Percentiles rank a stretch among this genome's conserved stretches.
These are phyloP conservation scores for Parietaria judaica DNA, from an alignment of 306 rosid genomes.

Conservation along the genomic window DNA sequence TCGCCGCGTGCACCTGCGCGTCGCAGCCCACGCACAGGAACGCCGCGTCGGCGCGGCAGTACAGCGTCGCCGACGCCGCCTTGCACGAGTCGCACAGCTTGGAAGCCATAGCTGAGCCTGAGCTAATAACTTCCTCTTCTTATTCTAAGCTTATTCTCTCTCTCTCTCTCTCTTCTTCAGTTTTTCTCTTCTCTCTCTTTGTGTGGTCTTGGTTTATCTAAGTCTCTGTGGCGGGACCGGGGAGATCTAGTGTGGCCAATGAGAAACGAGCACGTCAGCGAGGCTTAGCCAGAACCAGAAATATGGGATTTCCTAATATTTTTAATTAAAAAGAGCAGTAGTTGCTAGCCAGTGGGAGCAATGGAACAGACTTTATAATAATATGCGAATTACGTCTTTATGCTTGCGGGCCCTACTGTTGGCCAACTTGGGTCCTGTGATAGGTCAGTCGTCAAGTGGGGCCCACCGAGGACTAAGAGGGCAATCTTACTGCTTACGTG, in stretches of 20 bases:
- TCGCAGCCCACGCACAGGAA: constrained; percentile 73
- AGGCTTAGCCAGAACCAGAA: constrained; percentile 57
- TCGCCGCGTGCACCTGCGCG: constrained; percentile 70
- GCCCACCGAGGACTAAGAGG: not conserved
- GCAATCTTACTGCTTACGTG: not conserved
- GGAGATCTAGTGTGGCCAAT: constrained; percentile 34
- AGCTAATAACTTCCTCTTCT: not conserved
- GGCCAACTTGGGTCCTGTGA: constrained; percentile 8
- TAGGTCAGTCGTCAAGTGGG: not conserved
- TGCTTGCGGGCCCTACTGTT: not conserved
- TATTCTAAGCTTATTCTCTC: not conserved
- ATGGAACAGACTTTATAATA: not conserved
- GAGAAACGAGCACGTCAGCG: constrained; percentile 19
- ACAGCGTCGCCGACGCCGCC: constrained; percentile 68
- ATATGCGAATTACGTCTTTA: not conserved
- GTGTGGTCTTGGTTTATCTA: not conserved
- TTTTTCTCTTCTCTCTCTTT: not conserved
- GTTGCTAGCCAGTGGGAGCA: not conserved
- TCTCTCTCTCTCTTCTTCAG: constrained; percentile 1
- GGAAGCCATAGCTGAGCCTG: constrained; percentile 44
- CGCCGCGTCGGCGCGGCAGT: constrained; percentile 89
- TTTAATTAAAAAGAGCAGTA: not conserved
- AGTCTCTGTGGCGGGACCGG: constrained; percentile 40
- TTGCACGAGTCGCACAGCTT: constrained; percentile 96
- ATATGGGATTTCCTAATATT: not conserved